Base-by-base conservation (phyloP, 2,329 filamentous ascomycete genomes). In the Sclerotinia borealis region DNA sequence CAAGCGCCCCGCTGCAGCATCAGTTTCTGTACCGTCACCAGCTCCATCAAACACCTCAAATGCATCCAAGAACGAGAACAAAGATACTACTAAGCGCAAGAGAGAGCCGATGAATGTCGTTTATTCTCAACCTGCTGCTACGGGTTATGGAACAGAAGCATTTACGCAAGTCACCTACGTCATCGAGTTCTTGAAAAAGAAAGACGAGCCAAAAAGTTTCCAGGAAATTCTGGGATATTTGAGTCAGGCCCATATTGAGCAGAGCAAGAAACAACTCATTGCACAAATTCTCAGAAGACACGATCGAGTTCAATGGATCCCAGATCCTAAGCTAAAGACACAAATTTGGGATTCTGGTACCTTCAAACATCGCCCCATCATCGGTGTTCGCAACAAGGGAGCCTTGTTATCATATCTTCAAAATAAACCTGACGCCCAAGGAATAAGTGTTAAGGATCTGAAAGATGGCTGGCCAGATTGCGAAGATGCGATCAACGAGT, bases 401-500 rank as follows among this genome's bases (percentile, higher is more conserved):
- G 86, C 92, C 70, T 84, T 99, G 61, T 85, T 96, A 61, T 85
- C 84, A 62, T 89, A 91, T 73, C 84, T 99, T 37, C 92, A 96
- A 77, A 82, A 83, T 61, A 92, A 93, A 77, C 86, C 85, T 59
- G 92, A 92, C 64, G 90, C 91, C 1, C 86, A 89, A 68, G 92
- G 91, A 15, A 85, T 98, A 61, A 83, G 83, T 43, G 91, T 98
- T 67, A 92, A 92, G 75, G 92, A 97, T 71, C 83, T 99, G 66
- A 96, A 96, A 77, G 95, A 99, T 75, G 95, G 95, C 67, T 99
- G 95, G 95, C 87, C 89, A 29, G 88, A 89, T 71, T 96, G 92
- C 72, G 87, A 93, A 65, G 84, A 88, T 25, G 84, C 89, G 11
- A 89, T 99, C 74, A 84, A 89, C 67, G 81, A 85, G 69, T 82